Evolutionary conservation across 2,329 filamentous ascomycete species (phyloP).

Genomic region (Fragosphaeria purpurea): DNA sequence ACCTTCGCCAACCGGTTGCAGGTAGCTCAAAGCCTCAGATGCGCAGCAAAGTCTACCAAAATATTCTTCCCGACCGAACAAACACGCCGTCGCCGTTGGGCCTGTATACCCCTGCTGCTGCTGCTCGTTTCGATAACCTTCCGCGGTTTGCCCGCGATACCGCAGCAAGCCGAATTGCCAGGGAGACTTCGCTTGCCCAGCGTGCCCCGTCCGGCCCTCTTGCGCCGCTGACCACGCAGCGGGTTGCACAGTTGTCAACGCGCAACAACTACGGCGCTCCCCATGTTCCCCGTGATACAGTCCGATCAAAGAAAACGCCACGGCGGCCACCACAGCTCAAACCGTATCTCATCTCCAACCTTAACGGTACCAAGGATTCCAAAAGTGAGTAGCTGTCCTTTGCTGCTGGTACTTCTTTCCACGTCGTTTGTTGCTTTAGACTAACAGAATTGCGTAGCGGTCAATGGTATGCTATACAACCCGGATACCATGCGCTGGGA

Average conservation of each 20-base stretch:
- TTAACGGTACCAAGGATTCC: constrained; percentile 61
- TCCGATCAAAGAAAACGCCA: constrained; percentile 44
- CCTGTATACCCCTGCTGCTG: constrained; percentile 51
- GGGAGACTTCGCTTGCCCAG: constrained; percentile 52
- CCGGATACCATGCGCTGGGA: constrained; percentile 83
- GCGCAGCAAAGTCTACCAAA: constrained; percentile 48
- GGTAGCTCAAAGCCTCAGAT: constrained; percentile 55
- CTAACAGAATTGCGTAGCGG: constrained; percentile 37
- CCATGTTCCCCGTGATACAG: constrained; percentile 21
- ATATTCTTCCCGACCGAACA: constrained; percentile 42
- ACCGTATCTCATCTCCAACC: constrained; percentile 81
- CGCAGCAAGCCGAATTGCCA: constrained; percentile 53
- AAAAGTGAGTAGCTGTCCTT: constrained; percentile 55
- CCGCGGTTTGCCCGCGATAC: constrained; percentile 58
- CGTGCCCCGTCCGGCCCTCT: constrained; percentile 44
- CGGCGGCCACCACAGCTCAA: constrained; percentile 53
- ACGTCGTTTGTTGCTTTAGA: not conserved
- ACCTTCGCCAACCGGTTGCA: constrained; percentile 66
- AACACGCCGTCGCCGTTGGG: constrained; percentile 42
- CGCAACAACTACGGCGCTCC: constrained; percentile 35
- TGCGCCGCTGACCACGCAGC: constrained; percentile 44
- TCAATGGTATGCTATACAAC: constrained; percentile 96
- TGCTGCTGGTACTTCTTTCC: not conserved
- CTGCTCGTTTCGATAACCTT: constrained; percentile 43
- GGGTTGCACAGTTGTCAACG: constrained; percentile 42